Evolutionary conservation across 2,329 filamentous ascomycete genomes (phyloP), one percentile per base, ranked within the genome.

Genomic region (Neocatenulostroma microsporum): DNA sequence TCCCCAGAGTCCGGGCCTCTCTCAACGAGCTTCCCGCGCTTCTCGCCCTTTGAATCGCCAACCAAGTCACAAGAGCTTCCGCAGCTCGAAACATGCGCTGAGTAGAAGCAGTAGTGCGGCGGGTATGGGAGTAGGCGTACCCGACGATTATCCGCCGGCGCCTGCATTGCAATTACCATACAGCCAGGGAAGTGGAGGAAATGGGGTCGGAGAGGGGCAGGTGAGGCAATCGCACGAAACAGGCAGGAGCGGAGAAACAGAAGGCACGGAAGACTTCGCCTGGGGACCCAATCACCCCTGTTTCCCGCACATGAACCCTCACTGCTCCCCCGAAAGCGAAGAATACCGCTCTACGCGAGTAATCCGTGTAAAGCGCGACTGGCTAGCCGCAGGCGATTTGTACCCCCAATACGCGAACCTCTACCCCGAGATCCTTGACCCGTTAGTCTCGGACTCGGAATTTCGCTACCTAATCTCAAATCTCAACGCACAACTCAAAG

Each of bases 251-350:
- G 42, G 31, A 9, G 56, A 69, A 21, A 74, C 80, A 31, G 61
- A 55, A 11, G 74, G 79, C 33, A 72, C 74, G 15, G 79, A 78
- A 19, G 70, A 79, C 36, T 78, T 86, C 34, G 78, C 86, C 61
- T 98, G 91, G 91, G 89, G 91, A 0, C 87, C 88, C 11, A 78
- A 82, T 26, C 91, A 98, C 58, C 89, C 91, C 4, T 98, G 91
- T 61, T 96, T 81, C 57, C 91, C 91, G 32, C 91, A 96, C 56
- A 68, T 86, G 25, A 96, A 96, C 55, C 84, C 88, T 0, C 88
- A 98, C 60, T 89, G 95, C 5, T 80, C 88, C 0, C 57, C 84
- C 9, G 70, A 79, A 39, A 93, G 85, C 6, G 70, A 75, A 11
- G 78, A 93, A 47, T 85, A 85, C 54, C 62, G 72, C 30, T 78